Percentiles rank a stretch among this genome's conserved stretches.
These are phyloP conservation scores for Pseudogymnoascus sp. DNA, from an alignment of 2,329 filamentous ascomycete species.

Conservation along the genomic window DNA sequence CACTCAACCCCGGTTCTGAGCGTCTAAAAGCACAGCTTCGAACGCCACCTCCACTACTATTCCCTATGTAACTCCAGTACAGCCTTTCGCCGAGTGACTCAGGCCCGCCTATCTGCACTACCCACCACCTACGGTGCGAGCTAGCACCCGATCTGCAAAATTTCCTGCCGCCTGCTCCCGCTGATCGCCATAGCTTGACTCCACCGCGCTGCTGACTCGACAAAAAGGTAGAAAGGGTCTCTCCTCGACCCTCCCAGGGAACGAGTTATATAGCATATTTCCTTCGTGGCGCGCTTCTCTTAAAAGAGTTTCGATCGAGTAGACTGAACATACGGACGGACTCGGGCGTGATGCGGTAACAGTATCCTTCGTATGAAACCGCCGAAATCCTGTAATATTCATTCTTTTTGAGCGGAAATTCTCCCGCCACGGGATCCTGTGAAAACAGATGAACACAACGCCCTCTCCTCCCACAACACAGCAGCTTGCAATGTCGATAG, in stretches of 20 bases:
- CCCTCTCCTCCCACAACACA: not conserved
- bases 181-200: not conserved
- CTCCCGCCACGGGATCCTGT: not conserved
- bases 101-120: not conserved
- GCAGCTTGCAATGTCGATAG: not conserved
- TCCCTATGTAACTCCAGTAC: too few relatives aligned
- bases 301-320: not conserved
- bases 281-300: not conserved
- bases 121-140: not conserved
- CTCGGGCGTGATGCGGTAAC: not conserved
- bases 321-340: not conserved
- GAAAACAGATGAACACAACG: not conserved
- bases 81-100: not conserved
- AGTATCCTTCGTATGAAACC: not conserved
- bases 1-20: too few relatives aligned
- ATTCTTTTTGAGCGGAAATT: not conserved
- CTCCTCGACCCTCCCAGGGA: not conserved
- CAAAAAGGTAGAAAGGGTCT: not conserved
- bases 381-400: not conserved
- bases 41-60: not conserved
- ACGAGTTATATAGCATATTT: not conserved
- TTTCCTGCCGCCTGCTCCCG: constrained; percentile 2
- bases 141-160: constrained; percentile 1
- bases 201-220: not conserved
- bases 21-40: not conserved